Conservation (phyloP, 2,329 filamentous ascomycete genomes). For the Neopestalotiopsis rosae region DNA sequence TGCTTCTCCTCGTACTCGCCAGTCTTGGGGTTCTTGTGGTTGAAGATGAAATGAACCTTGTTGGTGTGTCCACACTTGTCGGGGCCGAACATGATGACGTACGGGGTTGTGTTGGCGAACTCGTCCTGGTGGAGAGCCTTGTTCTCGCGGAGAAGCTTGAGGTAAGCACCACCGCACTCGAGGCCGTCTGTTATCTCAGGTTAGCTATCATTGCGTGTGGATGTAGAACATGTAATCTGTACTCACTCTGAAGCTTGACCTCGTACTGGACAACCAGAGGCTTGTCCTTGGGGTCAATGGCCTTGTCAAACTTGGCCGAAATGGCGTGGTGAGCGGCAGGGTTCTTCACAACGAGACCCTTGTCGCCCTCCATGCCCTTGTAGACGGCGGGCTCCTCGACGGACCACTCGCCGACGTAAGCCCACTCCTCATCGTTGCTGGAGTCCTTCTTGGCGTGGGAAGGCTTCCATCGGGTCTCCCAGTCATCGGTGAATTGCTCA, state of each 20-base stretch:
- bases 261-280: slow-evolving; percentile 98
- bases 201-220: slow-evolving; percentile 35
- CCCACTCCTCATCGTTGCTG: slow-evolving; percentile 90
- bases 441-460: slow-evolving; percentile 96
- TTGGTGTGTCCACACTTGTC: slow-evolving; percentile 99
- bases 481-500: slow-evolving; percentile 97
- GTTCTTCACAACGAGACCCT: slow-evolving; percentile 98
- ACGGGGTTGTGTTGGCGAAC: slow-evolving; percentile 96
- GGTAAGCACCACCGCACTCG: slow-evolving; percentile 97
- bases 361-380: slow-evolving; percentile 93
- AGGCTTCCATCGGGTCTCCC: slow-evolving; percentile 91
- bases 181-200: slow-evolving; percentile 71
- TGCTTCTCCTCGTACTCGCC: slow-evolving; percentile 99
- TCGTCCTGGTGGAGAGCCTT: slow-evolving; percentile 96
- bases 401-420: slow-evolving; percentile 94
- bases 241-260: slow-evolving; percentile 96
- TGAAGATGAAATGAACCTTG: slow-evolving; percentile 99
- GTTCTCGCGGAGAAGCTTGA: slow-evolving; percentile 98
- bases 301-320: slow-evolving; percentile 96
- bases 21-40: slow-evolving; percentile 99
- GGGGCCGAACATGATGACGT: slow-evolving; percentile 99
- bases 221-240: background rate
- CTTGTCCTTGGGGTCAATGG: slow-evolving; percentile 97
- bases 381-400: slow-evolving; percentile 92
- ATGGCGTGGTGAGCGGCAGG: slow-evolving; percentile 98